Evolutionary conservation across 177 flowering plant species (phyloP).

Genomic region (Vitis hybrid): DNA sequence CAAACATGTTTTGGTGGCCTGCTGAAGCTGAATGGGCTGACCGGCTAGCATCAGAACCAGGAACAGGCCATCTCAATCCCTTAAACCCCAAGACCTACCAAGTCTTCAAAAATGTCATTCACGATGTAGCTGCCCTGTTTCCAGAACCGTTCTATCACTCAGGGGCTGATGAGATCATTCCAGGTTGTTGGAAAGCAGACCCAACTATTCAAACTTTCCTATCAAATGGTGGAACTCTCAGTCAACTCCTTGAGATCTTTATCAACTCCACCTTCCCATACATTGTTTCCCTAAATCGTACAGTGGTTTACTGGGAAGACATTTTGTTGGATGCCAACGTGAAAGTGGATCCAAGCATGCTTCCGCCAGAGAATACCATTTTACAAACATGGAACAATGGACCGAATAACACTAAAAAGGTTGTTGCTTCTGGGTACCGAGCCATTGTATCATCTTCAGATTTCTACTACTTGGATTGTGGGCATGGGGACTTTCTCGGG

Average conservation of each 20-base stretch:
- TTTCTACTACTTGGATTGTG: slow-evolving; percentile 89
- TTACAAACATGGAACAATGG: slow-evolving; percentile 92
- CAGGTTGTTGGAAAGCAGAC: slow-evolving; percentile 86
- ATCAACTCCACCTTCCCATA: slow-evolving; percentile 65
- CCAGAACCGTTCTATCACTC: slow-evolving; percentile 81
- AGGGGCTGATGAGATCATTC: slow-evolving; percentile 80
- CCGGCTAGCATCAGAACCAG: slow-evolving; percentile 81
- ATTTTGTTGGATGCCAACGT: slow-evolving; percentile 50
- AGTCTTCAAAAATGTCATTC: slow-evolving; percentile 57
- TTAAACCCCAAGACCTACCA: slow-evolving; percentile 73
- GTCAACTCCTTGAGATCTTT: slow-evolving; percentile 68
- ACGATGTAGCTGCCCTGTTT: slow-evolving; percentile 55
- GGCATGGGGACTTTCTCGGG: slow-evolving; percentile 83
- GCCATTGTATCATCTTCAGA: slow-evolving; percentile 79
- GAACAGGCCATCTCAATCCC: slow-evolving; percentile 93
- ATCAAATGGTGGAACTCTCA: slow-evolving; percentile 59
- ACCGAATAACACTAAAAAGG: slow-evolving; percentile 63
- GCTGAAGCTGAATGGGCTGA: slow-evolving; percentile 57
- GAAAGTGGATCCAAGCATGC: slow-evolving; percentile 40
- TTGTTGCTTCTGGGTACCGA: slow-evolving; percentile 72
- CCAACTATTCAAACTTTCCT: slow-evolving; percentile 51
- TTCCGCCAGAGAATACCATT: slow-evolving; percentile 57
- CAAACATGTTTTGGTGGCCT: slow-evolving; percentile 88
- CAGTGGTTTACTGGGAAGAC: slow-evolving; percentile 89
- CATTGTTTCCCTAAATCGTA: slow-evolving; percentile 62